phyloP scores from a whole-genome alignment of 805 yeast species.

The Cyberlindnera xishuangbannaensis region DNA sequence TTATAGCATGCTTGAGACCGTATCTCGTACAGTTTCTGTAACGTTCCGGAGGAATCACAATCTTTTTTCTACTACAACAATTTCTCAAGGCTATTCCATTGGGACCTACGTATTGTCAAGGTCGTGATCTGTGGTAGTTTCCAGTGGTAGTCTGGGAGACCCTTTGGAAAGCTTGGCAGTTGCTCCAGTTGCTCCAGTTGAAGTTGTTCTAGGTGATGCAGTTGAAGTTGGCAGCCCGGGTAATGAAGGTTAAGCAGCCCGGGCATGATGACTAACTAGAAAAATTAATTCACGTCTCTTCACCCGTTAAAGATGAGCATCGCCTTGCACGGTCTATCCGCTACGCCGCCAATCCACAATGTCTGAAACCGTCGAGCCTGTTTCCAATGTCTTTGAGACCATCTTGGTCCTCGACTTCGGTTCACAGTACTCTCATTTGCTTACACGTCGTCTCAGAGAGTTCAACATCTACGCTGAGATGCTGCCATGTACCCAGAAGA shows the following conservation, averaged over 20 bases:
- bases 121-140: too few relatives aligned
- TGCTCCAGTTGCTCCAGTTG: too few relatives aligned
- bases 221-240: too few relatives aligned
- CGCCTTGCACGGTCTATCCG: too few relatives aligned
- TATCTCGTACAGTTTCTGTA: constrained; percentile 1
- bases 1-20: neutral
- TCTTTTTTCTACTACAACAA: neutral
- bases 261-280: neutral
- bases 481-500: constrained; percentile 99
- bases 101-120: too few relatives aligned
- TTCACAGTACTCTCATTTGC: constrained; percentile 94
- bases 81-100: neutral
- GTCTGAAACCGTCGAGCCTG: constrained; percentile 40
- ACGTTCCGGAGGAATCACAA: neutral
- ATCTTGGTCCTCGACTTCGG: constrained; percentile 96
- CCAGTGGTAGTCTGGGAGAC: too few relatives aligned
- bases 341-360: too few relatives aligned
- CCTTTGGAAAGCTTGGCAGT: too few relatives aligned
- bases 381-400: constrained; percentile 89
- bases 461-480: constrained; percentile 98
- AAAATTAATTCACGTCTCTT: neutral
- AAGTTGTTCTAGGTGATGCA: too few relatives aligned
- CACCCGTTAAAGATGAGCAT: too few relatives aligned
- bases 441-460: constrained; percentile 96
- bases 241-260: too few relatives aligned